These are phyloP conservation scores for Pseudophaeomoniella oleicola DNA, from an alignment of 2,329 filamentous ascomycete species.

Conservation along the genomic window DNA sequence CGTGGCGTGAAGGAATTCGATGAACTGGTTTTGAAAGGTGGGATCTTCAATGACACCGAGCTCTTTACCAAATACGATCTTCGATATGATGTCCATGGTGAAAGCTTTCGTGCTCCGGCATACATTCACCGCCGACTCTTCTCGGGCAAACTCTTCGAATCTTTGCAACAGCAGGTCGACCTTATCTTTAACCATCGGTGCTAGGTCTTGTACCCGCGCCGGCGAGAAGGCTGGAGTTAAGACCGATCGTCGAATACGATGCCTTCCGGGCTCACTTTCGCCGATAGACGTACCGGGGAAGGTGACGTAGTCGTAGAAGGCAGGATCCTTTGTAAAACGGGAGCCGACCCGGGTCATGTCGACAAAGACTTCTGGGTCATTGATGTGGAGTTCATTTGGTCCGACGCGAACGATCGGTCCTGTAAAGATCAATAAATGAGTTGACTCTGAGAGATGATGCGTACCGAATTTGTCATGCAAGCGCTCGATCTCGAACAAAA, in stretches of 20 bases:
- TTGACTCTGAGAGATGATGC: too few species aligned
- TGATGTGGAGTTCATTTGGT: neutral
- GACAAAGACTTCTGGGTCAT: neutral
- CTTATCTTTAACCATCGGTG: conserved; percentile 1
- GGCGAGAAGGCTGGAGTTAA: neutral
- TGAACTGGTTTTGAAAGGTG: conserved; percentile 1
- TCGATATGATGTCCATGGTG: conserved; percentile 1
- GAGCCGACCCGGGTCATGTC: conserved; percentile 1
- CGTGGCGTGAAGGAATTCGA: neutral
- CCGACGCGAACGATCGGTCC: neutral
- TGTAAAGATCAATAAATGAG: neutral
- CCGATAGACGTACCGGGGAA: neutral
- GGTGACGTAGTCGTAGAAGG: neutral
- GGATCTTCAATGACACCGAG: conserved; percentile 1
- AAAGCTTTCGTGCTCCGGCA: neutral
- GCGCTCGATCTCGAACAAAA: conserved; percentile 1
- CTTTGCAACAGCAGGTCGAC: neutral
- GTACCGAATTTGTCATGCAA: neutral
- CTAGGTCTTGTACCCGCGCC: neutral
- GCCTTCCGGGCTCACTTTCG: neutral
- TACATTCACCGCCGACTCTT: neutral
- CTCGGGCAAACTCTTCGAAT: neutral
- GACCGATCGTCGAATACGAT: neutral
- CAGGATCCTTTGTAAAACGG: conserved; percentile 1
- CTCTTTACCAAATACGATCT: conserved; percentile 1